phyloP scores from a whole-genome alignment of 2,329 filamentous ascomycete species.

The Colletotrichum eleusines region DNA sequence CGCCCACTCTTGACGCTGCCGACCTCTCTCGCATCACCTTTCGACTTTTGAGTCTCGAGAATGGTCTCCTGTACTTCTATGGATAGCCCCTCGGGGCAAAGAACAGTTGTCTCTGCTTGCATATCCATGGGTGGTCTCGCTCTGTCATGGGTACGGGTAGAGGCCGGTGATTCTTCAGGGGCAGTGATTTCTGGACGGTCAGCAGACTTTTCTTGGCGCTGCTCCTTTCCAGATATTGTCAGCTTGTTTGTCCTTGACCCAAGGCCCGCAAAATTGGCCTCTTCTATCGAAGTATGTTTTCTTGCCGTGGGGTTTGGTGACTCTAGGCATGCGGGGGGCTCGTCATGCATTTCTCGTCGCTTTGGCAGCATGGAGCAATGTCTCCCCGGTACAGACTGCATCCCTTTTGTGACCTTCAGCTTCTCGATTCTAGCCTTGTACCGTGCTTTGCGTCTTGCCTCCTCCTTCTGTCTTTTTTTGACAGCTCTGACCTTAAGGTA shows the following conservation, averaged over 20 bases:
- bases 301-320: conserved; percentile 49
- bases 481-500: conserved; percentile 54
- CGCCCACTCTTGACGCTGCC: conserved; percentile 41
- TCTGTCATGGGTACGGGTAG: background rate
- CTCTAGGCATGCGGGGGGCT: conserved; percentile 46
- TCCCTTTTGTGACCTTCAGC: background rate
- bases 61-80: background rate
- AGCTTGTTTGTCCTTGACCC: conserved; percentile 4
- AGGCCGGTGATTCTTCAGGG: background rate
- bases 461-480: conserved; percentile 48
- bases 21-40: background rate
- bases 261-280: background rate
- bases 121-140: background rate
- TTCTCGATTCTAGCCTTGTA: conserved; percentile 52
- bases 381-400: background rate
- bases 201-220: background rate
- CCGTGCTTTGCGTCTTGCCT: conserved; percentile 51
- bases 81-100: background rate
- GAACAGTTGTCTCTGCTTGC: background rate
- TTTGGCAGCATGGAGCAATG: background rate
- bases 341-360: background rate
- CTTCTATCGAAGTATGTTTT: conserved; percentile 44
- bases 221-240: background rate
- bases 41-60: background rate
- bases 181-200: background rate